A percentile compares a stretch with the other conserved stretches of the same genome.
Conservation (phyloP, 352 stramenopile species). For the Globisporangium spinosum region DNA sequence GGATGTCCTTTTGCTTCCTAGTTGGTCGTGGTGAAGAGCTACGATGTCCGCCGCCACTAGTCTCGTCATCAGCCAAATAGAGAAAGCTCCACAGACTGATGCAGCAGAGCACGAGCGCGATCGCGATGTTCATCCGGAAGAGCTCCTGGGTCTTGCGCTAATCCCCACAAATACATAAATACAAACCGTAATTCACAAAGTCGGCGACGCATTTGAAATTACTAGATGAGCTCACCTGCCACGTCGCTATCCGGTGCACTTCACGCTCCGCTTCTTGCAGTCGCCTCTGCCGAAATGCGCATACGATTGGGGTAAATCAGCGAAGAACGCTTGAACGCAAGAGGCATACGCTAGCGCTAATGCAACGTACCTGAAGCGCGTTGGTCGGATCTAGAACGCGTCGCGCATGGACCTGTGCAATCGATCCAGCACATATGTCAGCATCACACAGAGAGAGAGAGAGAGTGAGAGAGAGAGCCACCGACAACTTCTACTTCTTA, state of each 20-base stretch:
- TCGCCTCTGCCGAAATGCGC: slow-evolving; percentile 20
- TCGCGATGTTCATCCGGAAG: slow-evolving; percentile 31
- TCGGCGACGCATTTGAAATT: no score
- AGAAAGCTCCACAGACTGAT: slow-evolving; percentile 34
- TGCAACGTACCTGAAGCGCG: slow-evolving; percentile 23
- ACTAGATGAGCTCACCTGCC: slow-evolving; percentile 26
- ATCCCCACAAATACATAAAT: not conserved
- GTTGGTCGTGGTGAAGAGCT: not conserved
- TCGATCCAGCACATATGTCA: not conserved
- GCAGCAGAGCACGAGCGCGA: slow-evolving; percentile 32
- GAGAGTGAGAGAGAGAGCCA: not conserved
- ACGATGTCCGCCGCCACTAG: not conserved
- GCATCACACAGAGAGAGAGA: not conserved
- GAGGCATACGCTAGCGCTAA: not conserved
- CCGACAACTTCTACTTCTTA: slow-evolving; percentile 12
- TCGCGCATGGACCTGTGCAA: slow-evolving; percentile 34
- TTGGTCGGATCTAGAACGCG: slow-evolving; percentile 47
- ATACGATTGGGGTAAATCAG: not conserved
- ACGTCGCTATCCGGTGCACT: slow-evolving; percentile 27
- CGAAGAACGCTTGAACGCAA: not conserved
- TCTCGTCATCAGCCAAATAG: not conserved
- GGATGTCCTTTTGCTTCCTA: slow-evolving; percentile 3
- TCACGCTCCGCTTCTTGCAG: slow-evolving; percentile 43
- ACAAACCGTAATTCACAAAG: not conserved
- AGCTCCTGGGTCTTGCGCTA: slow-evolving; percentile 38